Base-by-base conservation (phyloP, 2,329 filamentous ascomycete species). In the Huntiella abstrusa region DNA sequence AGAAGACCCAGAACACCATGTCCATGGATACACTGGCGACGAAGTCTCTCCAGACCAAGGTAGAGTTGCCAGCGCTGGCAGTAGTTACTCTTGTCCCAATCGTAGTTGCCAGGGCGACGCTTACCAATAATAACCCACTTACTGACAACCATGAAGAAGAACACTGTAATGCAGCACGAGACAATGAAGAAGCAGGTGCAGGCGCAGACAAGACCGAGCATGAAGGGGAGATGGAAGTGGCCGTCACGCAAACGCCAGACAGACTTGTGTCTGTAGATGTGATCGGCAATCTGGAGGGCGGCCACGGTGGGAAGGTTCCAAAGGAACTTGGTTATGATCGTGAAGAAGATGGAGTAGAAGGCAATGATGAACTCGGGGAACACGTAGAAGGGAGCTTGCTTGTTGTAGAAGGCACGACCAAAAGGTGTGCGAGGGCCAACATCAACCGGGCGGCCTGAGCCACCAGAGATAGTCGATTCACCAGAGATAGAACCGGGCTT, bases 61-160 rank as follows among this genome's bases (percentile, higher is more conserved):
- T 69, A 70, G 6, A 73, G 54, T 53, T 75, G 70, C 70, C 71
- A 75, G 33, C 69, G 65, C 53, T 75, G 71, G 56, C 70, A 73
- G 57, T 74, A 75, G 12, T 63, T 60, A 15, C 60, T 66, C 55
- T 67, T 67, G 54, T 75, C 71, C 71, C 71, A 75, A 56, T 73
- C 68, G 52, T 71, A 71, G 50, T 67, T 68, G 11, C 71, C 71
- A 3, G 66, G 65, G 50, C 58, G 57, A 35, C 70, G 62, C 15
- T 64, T 64, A 12, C 70, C 70, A 17, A 74, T 59, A 2, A 74
- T 55, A 2, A 58, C 47, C 70, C 71, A 74, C 53, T 75, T 74
- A 6, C 64, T 57, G 2, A 52, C 57, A 46, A 74, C 62, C 35
- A 69, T 59, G 28, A 67, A 51, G 2, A 53, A 52, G 12, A 51